phyloP scores from a whole-genome alignment of 495 filamentous ascomycete species.

The Hypoxylon crocopeplum region DNA sequence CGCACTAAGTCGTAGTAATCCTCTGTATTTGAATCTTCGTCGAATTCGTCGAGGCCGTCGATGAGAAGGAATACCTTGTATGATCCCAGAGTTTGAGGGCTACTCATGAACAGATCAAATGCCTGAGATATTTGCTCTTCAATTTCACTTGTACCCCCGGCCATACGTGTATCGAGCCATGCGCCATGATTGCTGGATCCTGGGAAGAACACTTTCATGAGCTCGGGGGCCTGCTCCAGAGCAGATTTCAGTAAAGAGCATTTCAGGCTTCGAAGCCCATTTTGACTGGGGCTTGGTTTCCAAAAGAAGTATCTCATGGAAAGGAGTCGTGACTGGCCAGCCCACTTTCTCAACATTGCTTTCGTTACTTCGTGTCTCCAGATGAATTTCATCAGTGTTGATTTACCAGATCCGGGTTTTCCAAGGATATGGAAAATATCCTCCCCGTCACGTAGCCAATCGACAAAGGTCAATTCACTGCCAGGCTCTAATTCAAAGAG shows the following conservation, averaged over 20 bases:
- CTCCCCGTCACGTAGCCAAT: slow-evolving; percentile 6
- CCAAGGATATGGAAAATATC: slow-evolving; percentile 16
- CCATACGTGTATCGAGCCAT: neutral
- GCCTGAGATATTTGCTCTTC: neutral
- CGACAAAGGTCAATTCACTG: slow-evolving; percentile 1
- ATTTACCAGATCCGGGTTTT: no score
- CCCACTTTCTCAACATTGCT: neutral
- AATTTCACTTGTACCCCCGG: no score
- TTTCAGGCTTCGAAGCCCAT: neutral
- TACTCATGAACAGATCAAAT: neutral
- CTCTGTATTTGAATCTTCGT: neutral
- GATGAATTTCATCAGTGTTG: no score
- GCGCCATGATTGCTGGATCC: no score
- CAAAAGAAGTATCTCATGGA: slow-evolving; percentile 17
- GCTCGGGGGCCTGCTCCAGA: slow-evolving; percentile 8
- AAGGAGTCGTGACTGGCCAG: neutral
- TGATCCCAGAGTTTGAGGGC: neutral
- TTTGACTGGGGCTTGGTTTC: neutral
- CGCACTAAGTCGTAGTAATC: slow-evolving; percentile 2
- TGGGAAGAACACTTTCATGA: neutral
- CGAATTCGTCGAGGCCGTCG: slow-evolving; percentile 16
- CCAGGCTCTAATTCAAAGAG: neutral
- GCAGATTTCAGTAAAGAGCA: slow-evolving; percentile 2
- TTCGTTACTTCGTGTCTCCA: neutral
- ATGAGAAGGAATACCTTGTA: slow-evolving; percentile 12